Conservation (phyloP, 805 yeast species). For the Komagataella phaffii region DNA sequence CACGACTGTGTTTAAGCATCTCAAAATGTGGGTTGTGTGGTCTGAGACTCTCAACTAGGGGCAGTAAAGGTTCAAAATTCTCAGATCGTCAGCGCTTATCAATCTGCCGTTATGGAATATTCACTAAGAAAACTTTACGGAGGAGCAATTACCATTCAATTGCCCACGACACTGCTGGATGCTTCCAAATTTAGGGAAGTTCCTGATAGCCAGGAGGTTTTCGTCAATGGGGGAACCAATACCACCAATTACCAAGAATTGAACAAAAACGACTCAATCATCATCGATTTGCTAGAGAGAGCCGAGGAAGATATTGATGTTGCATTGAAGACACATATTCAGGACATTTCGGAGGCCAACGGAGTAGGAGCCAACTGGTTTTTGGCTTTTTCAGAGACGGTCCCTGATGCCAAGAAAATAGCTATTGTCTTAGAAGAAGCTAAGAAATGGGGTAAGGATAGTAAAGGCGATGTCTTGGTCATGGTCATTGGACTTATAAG, state of each 20-base stretch:
- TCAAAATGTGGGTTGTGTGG: background rate
- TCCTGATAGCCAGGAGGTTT: conserved; percentile 94
- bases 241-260: conserved; percentile 11
- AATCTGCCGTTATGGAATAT: conserved; percentile 6
- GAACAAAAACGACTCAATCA: conserved; percentile 36
- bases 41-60: background rate
- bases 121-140: conserved; percentile 41
- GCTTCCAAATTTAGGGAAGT: conserved; percentile 70
- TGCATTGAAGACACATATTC: conserved; percentile 39
- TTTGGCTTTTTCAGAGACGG: conserved; percentile 4
- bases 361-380: conserved; percentile 17
- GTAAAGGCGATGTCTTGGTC: conserved; percentile 22
- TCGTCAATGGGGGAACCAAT: conserved; percentile 27
- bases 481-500: conserved; percentile 47
- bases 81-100: background rate
- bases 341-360: conserved; percentile 36
- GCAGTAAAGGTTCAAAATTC: background rate
- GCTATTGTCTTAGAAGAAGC: conserved; percentile 28
- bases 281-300: conserved; percentile 51
- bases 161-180: conserved; percentile 57
- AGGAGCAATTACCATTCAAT: conserved; percentile 53
- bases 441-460: conserved; percentile 37
- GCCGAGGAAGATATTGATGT: conserved; percentile 24
- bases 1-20: background rate
- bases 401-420: conserved; percentile 4